Conservation (phyloP, 345 rosid genomes). For the Syzygium aqueum region DNA sequence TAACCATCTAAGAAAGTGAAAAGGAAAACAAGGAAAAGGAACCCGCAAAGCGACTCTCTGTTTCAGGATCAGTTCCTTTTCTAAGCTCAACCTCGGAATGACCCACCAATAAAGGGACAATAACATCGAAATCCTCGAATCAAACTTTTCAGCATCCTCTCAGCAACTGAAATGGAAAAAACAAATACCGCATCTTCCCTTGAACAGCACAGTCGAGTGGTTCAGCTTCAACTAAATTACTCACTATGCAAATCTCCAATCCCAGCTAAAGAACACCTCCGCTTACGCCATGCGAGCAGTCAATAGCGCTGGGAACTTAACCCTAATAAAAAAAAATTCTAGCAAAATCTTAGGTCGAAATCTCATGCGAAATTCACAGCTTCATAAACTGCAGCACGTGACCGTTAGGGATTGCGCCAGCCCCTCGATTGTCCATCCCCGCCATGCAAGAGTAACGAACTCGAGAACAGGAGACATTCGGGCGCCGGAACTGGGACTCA, state of each 20-base stretch:
- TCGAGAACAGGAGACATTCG: background rate
- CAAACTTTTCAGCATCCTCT: background rate
- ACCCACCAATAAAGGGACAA: too few relatives aligned
- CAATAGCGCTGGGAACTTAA: background rate
- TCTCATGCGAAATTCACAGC: background rate
- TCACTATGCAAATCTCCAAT: background rate
- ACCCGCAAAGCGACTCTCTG: background rate
- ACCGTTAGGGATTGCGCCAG: background rate
- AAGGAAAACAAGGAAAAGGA: background rate
- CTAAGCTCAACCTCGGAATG: background rate
- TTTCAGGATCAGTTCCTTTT: rapidly evolving
- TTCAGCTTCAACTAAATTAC: background rate
- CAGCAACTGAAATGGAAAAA: background rate
- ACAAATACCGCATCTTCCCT: background rate
- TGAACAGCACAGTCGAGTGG: background rate
- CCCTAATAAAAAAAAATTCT: background rate
- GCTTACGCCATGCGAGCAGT: background rate
- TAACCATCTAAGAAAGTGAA: background rate
- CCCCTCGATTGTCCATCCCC: background rate
- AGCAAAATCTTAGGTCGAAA: background rate
- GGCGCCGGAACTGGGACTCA: background rate
- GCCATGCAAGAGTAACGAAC: background rate
- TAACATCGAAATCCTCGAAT: background rate
- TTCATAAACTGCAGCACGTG: background rate
- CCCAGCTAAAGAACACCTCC: background rate